A percentile compares a stretch with the other conserved stretches of the same genome.
Conservation (phyloP, 768 basidiomycete genomes). For the Calocybe indica region DNA sequence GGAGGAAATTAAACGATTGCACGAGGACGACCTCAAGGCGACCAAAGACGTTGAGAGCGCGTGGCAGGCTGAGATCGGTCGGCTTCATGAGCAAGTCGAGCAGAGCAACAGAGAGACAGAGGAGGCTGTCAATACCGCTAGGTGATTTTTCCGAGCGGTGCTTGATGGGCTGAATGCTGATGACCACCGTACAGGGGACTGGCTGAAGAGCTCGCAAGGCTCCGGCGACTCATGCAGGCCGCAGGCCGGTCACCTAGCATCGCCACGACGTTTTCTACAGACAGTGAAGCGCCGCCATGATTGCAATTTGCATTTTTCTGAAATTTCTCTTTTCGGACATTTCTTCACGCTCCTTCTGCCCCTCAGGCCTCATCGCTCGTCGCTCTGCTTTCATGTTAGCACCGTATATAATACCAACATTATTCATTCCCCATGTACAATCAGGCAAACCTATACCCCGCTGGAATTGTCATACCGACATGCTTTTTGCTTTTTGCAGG, state of each 20-base stretch:
- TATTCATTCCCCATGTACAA: too few species aligned
- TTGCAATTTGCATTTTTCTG: neutral
- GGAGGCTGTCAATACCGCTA: constrained; percentile 53
- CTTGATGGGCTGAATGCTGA: constrained; percentile 1
- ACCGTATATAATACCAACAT: constrained; percentile 10
- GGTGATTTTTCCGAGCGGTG: constrained; percentile 34
- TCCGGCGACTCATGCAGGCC: constrained; percentile 69
- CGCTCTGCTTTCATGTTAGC: constrained; percentile 13
- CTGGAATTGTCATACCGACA: too few species aligned
- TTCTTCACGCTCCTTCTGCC: neutral
- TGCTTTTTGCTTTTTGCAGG: too few species aligned
- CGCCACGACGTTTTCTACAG: neutral
- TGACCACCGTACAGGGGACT: constrained; percentile 36
- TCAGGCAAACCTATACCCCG: too few species aligned
- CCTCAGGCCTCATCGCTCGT: constrained; percentile 7
- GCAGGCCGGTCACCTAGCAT: constrained; percentile 27
- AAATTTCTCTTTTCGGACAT: neutral
- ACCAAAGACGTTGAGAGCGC: constrained; percentile 53
- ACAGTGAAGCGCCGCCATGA: neutral
- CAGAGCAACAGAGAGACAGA: constrained; percentile 50
- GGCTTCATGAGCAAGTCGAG: constrained; percentile 48
- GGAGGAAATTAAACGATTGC: constrained; percentile 42
- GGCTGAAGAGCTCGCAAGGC: constrained; percentile 56
- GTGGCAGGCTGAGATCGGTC: constrained; percentile 52
- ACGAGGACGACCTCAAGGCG: constrained; percentile 41